Evolutionary conservation across 2,329 filamentous ascomycete genomes (phyloP).

Genomic region (Zalaria obscura): DNA sequence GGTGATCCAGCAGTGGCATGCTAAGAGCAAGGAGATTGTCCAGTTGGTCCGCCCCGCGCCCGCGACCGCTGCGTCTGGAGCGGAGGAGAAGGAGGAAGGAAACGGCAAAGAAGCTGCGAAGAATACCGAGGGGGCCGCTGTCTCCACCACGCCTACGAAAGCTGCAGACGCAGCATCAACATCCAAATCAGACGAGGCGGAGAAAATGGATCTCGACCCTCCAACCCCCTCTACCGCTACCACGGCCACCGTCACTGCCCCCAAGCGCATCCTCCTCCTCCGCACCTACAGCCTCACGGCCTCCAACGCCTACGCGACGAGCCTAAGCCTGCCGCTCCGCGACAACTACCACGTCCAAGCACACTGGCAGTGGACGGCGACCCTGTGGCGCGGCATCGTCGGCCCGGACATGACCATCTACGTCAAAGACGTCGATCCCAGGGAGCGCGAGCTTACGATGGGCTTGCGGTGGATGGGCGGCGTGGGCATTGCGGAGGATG

Average conservation of each 20-base stretch:
- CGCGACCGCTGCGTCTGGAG: slow-evolving; percentile 1
- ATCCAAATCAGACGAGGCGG: slow-evolving; percentile 3
- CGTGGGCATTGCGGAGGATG: slow-evolving; percentile 26
- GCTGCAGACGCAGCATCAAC: neutral
- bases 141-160: slow-evolving; percentile 1
- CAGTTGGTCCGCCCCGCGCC: slow-evolving; percentile 15
- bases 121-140: neutral
- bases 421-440: slow-evolving; percentile 30
- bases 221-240: slow-evolving; percentile 2
- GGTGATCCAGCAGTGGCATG: slow-evolving; percentile 61
- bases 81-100: slow-evolving; percentile 1
- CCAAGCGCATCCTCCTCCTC: slow-evolving; percentile 59
- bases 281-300: slow-evolving; percentile 68
- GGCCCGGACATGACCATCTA: slow-evolving; percentile 70
- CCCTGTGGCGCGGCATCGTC: slow-evolving; percentile 75
- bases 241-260: slow-evolving; percentile 7
- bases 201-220: slow-evolving; percentile 11
- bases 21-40: slow-evolving; percentile 56
- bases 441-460: slow-evolving; percentile 7
- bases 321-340: slow-evolving; percentile 59
- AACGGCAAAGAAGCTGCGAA: slow-evolving; percentile 6
- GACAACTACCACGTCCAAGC: slow-evolving; percentile 72
- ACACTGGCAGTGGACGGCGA: slow-evolving; percentile 97
- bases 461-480: slow-evolving; percentile 12
- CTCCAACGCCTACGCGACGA: slow-evolving; percentile 60